phyloP scores from a whole-genome alignment of 2,329 filamentous ascomycete genomes.

The Aspergillus calidoustus region DNA sequence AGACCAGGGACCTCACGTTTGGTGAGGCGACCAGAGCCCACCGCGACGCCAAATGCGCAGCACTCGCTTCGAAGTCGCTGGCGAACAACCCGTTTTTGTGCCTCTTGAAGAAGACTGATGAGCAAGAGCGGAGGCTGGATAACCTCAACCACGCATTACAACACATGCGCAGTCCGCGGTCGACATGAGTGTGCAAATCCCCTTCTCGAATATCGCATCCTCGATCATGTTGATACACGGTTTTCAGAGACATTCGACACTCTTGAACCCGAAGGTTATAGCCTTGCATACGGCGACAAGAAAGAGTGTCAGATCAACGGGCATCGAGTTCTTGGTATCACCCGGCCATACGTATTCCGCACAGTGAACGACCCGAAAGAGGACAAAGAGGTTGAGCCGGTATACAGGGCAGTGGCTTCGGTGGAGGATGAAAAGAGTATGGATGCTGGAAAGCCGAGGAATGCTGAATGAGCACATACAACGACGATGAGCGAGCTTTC shows the following conservation, averaged over 20 bases:
- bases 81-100: not conserved
- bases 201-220: not conserved
- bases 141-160: not conserved
- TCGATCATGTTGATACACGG: not conserved
- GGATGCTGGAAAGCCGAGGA: not conserved
- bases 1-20: not conserved
- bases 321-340: slow-evolving; percentile 1
- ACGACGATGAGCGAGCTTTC: no score
- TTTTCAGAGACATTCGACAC: not conserved
- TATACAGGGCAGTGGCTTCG: not conserved
- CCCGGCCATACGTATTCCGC: not conserved
- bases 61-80: not conserved
- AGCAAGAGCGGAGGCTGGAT: not conserved
- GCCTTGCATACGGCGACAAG: not conserved
- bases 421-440: not conserved
- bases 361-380: not conserved
- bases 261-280: not conserved
- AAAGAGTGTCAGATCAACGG: not conserved
- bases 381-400: not conserved
- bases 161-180: not conserved
- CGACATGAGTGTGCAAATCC: not conserved
- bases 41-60: not conserved
- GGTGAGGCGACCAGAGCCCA: not conserved
- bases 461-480: not conserved
- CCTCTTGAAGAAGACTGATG: slow-evolving; percentile 1